phyloP scores from a whole-genome alignment of 352 stramenopile genomes.

The Globisporangium radiosum region DNA sequence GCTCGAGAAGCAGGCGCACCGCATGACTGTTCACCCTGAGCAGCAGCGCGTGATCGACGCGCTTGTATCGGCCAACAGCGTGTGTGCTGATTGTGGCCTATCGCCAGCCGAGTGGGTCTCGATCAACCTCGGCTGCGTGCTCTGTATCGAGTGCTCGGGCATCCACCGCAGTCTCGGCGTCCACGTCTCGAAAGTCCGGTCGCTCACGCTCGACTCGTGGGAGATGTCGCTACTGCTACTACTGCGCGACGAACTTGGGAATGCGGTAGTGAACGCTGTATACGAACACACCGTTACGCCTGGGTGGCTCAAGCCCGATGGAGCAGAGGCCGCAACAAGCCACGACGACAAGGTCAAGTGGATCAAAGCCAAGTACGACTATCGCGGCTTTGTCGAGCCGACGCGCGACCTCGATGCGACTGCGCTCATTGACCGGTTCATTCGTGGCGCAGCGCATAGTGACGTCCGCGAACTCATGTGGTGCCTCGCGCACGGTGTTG shows the following conservation, averaged over 20 bases:
- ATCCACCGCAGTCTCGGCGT: conserved; percentile 95
- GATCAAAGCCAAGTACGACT: conserved; percentile 85
- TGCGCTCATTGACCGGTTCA: conserved; percentile 40
- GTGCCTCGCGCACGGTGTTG: conserved; percentile 71
- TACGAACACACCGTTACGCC: conserved; percentile 56
- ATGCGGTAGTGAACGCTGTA: conserved; percentile 55
- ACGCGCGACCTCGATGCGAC: conserved; percentile 15
- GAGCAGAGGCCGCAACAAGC: conserved; percentile 17
- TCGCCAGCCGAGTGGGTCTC: conserved; percentile 92
- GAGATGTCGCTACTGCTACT: conserved; percentile 70
- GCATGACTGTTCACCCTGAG: conserved; percentile 76
- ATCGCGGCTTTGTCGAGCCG: conserved; percentile 51
- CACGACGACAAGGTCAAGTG: conserved; percentile 73
- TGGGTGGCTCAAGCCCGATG: conserved; percentile 44
- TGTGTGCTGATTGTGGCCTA: conserved; percentile 70
- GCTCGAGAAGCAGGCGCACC: conserved; percentile 76
- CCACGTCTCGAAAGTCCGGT: conserved; percentile 96
- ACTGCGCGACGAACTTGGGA: conserved; percentile 63
- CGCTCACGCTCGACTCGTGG: conserved; percentile 85
- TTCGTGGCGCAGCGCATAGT: conserved; percentile 30
- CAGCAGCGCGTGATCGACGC: conserved; percentile 65
- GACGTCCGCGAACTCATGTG: conserved; percentile 63
- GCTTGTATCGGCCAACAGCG: conserved; percentile 44
- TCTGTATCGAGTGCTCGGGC: conserved; percentile 97
- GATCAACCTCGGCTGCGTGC: conserved; percentile 93